Conservation (phyloP, 2,329 filamentous ascomycete genomes). For the Fusarium graminum region DNA sequence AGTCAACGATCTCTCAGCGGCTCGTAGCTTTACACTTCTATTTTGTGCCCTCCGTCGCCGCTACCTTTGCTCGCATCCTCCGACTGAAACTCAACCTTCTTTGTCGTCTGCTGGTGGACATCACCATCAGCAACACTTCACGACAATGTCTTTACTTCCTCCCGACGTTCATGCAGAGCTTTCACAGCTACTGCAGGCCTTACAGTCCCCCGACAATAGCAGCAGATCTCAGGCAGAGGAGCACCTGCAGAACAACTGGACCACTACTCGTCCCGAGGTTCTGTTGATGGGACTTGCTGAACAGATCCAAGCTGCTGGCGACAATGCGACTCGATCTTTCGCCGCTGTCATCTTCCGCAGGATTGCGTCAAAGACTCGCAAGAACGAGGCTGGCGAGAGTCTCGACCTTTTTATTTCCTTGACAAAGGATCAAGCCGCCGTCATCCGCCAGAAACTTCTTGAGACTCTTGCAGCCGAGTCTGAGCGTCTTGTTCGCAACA, state of each 20-base stretch:
- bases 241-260: conserved; percentile 92
- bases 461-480: conserved; percentile 80
- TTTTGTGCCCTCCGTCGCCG: conserved; percentile 9
- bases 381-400: conserved; percentile 76
- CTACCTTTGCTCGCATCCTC: conserved; percentile 15
- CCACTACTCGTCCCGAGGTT: conserved; percentile 81
- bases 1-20: conserved; percentile 40
- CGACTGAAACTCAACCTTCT: conserved; percentile 31
- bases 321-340: conserved; percentile 86
- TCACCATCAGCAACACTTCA: conserved; percentile 47
- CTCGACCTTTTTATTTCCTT: conserved; percentile 90
- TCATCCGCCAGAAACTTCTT: conserved; percentile 87
- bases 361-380: conserved; percentile 89
- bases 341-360: conserved; percentile 93
- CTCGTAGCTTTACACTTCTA: conserved; percentile 36
- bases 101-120: conserved; percentile 50
- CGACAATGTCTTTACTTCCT: conserved; percentile 84
- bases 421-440: conserved; percentile 76
- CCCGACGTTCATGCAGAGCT: conserved; percentile 88
- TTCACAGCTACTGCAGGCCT: conserved; percentile 84
- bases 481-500: conserved; percentile 84
- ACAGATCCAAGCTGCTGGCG: conserved; percentile 84
- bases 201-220: conserved; percentile 90
- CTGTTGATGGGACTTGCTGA: conserved; percentile 94
- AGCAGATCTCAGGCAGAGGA: conserved; percentile 89